Evolutionary conservation across 805 yeast genomes (phyloP).

Genomic region (Lipomyces oligophaga): DNA sequence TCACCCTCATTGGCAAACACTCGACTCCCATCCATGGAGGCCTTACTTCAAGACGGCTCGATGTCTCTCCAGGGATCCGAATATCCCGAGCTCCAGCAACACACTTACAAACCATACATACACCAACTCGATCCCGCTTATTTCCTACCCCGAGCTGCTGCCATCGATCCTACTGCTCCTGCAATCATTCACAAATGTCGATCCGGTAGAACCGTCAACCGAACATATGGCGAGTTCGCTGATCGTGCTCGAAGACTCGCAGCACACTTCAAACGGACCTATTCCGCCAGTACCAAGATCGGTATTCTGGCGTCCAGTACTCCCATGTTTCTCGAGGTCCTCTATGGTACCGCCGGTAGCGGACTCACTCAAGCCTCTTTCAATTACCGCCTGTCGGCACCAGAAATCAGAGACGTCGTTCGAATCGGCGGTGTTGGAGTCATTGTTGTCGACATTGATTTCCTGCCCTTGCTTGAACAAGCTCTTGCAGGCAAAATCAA

Average conservation of each 20-base stretch:
- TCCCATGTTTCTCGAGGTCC: constrained; percentile 39
- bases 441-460: constrained; percentile 19
- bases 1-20: background rate
- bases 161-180: constrained; percentile 37
- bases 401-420: constrained; percentile 35
- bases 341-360: constrained; percentile 37
- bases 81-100: too few relatives aligned
- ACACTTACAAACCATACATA: constrained; percentile 22
- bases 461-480: constrained; percentile 17
- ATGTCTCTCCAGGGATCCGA: too few relatives aligned
- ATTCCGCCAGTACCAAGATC: constrained; percentile 29
- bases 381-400: constrained; percentile 36
- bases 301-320: constrained; percentile 39
- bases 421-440: constrained; percentile 30
- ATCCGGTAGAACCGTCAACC: constrained; percentile 23
- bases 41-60: background rate
- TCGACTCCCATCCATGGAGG: constrained; percentile 6
- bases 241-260: constrained; percentile 35
- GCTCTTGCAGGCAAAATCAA: constrained; percentile 23
- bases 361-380: constrained; percentile 38
- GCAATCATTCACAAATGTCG: constrained; percentile 36
- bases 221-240: constrained; percentile 34
- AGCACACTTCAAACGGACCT: constrained; percentile 32
- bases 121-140: constrained; percentile 39
- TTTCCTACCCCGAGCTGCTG: constrained; percentile 38